Percentiles rank a stretch among this genome's conserved stretches.
These are phyloP conservation scores for Trypanosomatidae sp. DNA, from an alignment of 208 protist genomes.

Conservation along the genomic window DNA sequence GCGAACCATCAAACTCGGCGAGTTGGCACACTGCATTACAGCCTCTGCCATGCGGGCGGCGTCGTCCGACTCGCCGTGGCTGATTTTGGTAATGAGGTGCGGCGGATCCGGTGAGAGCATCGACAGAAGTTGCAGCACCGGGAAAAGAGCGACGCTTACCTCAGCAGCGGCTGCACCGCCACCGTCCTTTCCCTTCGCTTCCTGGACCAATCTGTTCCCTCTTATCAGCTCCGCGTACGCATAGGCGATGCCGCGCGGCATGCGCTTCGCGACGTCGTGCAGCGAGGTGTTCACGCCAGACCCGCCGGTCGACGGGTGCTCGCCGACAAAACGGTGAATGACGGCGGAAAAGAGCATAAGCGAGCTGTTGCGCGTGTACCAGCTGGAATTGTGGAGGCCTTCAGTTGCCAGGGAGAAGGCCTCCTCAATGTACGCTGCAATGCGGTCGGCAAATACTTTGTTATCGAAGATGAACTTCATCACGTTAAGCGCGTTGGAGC, in stretches of 20 bases:
- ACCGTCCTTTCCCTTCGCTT: conserved; percentile 1
- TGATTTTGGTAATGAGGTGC: conserved; percentile 22
- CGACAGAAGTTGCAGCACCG: conserved; percentile 89
- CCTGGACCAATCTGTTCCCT: conserved; percentile 10
- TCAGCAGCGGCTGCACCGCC: background rate
- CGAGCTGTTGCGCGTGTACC: conserved; percentile 91
- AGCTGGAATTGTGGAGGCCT: conserved; percentile 81
- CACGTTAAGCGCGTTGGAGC: conserved; percentile 91
- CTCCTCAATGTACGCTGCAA: conserved; percentile 67
- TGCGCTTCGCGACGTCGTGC: conserved; percentile 71
- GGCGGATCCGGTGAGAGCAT: conserved; percentile 86
- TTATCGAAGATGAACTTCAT: conserved; percentile 93
- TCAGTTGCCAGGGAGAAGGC: conserved; percentile 78
- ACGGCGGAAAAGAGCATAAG: conserved; percentile 92
- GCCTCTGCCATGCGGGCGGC: conserved; percentile 47
- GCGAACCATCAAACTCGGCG: conserved; percentile 80
- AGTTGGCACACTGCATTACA: conserved; percentile 52
- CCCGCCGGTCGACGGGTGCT: conserved; percentile 77
- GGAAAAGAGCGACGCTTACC: conserved; percentile 72
- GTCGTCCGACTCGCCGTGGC: conserved; percentile 27
- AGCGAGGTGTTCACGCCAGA: conserved; percentile 82
- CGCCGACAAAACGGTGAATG: conserved; percentile 90
- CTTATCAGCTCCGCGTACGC: conserved; percentile 45
- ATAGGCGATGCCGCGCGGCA: conserved; percentile 64
- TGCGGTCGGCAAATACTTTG: conserved; percentile 65